Base-by-base conservation (phyloP, 2,329 filamentous ascomycete species). In the Nectriaceae sp. region DNA sequence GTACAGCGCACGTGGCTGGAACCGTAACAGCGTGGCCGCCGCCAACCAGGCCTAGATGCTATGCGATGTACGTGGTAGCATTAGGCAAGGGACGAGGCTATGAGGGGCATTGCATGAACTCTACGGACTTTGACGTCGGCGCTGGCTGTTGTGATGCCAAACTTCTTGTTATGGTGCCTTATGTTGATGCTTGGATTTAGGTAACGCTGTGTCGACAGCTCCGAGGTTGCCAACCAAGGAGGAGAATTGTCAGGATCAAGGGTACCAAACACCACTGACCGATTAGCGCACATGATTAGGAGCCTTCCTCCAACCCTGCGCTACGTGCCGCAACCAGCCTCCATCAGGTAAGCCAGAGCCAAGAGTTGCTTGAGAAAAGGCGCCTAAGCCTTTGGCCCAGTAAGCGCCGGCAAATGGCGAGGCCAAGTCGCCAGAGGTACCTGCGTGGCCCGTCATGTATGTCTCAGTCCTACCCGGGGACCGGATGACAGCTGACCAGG, bases 381-480 rank as follows among this genome's bases (percentile, higher is more conserved):
- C 33, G 10, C 16, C 10, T 37, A 11, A 21, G 5, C 20, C 19
- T 21, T 39, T 16, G 38, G 36, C 40, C 33, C 22, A 49, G 36
- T 43, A 48, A 46, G 46, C 33, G 43, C 40, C 40, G 47, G 47
- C 41, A 49, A 36, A 40, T 49, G 21, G 42, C 26, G 42, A 31
- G 20, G 16, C 26, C 38, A 42, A 39, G 33, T 36, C 35, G 11
- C 6, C 39, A n/a, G 21, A 47, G 51, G 51, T 49, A 54, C 48
- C 46, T 54, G 51, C 51, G 45, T 51, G 44, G 46, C 40, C 45
- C 22, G 39, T 40, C 44, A 45, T 52, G 53, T 47, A 52, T 52
- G 53, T 55, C 53, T 55, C 53, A 54, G 50, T 48, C 43, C 21
- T 41, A 40, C 35, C 44, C 47, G 20, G 44, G 35, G 21, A 46